Conservation (phyloP, 352 stramenopile genomes). For the Phytopythium litorale region DNA sequence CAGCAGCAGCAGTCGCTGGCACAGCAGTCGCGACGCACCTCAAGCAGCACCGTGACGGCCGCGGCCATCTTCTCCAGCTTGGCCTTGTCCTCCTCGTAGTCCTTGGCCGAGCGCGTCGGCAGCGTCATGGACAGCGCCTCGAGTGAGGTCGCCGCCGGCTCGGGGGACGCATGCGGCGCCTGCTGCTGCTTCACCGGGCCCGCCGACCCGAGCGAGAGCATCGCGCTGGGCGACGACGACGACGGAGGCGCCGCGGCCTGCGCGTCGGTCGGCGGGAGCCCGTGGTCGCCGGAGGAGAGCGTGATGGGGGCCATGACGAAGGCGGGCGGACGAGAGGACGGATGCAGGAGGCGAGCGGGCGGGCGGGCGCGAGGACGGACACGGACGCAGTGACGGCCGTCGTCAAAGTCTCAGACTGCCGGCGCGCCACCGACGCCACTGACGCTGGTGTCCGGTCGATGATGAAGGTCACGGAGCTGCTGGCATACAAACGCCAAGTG, state of each 20-base stretch:
- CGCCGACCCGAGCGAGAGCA: neutral
- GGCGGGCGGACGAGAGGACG: conserved; percentile 12
- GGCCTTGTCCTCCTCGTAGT: conserved; percentile 68
- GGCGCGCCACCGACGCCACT: too few species aligned
- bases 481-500: neutral
- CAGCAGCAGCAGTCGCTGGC: neutral
- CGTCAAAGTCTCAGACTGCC: too few species aligned
- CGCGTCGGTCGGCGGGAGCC: conserved; percentile 10
- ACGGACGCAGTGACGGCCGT: too few species aligned
- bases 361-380: neutral
- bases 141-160: conserved; percentile 20
- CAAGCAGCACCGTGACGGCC: conserved; percentile 90
- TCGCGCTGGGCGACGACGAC: conserved; percentile 2
- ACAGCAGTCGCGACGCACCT: conserved; percentile 45
- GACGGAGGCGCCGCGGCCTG: neutral
- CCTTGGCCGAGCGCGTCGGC: conserved; percentile 41
- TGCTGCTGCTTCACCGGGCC: conserved; percentile 23
- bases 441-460: too few species aligned
- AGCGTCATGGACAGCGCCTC: conserved; percentile 65
- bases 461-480: too few species aligned
- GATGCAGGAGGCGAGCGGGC: too few species aligned
- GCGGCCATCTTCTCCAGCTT: conserved; percentile 93
- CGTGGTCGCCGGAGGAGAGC: conserved; percentile 15
- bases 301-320: conserved; percentile 40
- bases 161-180: conserved; percentile 1